phyloP scores from a whole-genome alignment of 1,284 basidiomycete species.

The Trametes polyzona region DNA sequence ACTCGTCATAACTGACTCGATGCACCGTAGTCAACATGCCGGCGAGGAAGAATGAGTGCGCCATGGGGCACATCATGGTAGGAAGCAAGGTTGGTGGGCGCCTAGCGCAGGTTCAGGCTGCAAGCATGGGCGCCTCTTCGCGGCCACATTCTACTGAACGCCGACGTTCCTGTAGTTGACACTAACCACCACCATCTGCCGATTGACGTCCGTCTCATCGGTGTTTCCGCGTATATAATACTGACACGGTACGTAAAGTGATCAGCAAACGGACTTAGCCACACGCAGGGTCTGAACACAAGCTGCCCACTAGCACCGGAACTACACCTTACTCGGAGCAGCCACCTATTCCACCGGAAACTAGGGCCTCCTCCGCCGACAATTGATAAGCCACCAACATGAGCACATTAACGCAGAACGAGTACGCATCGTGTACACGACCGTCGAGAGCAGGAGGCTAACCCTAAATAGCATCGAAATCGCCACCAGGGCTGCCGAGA shows the following conservation, averaged over 20 bases:
- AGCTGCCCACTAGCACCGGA: background rate
- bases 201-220: background rate
- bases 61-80: too few relatives aligned
- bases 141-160: background rate
- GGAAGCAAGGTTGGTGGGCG: background rate
- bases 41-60: too few relatives aligned
- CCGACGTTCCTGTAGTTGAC: background rate
- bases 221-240: background rate
- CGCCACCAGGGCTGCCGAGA: slow-evolving; percentile 77
- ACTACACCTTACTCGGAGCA: background rate
- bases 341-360: background rate
- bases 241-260: background rate
- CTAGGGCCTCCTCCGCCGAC: background rate
- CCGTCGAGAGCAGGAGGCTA: background rate
- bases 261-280: background rate
- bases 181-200: background rate
- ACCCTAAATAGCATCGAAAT: slow-evolving; percentile 67
- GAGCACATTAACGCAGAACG: slow-evolving; percentile 28
- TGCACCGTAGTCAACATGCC: too few relatives aligned
- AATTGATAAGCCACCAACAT: background rate
- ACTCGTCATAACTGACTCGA: too few relatives aligned
- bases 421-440: slow-evolving; percentile 24
- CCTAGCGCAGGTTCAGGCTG: background rate
- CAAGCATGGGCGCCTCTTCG: background rate
- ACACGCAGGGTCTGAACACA: background rate